Percentiles rank a stretch among this genome's conserved stretches.
Conservation (phyloP, 2,329 filamentous ascomycete genomes). For the Talaromyces sp. region DNA sequence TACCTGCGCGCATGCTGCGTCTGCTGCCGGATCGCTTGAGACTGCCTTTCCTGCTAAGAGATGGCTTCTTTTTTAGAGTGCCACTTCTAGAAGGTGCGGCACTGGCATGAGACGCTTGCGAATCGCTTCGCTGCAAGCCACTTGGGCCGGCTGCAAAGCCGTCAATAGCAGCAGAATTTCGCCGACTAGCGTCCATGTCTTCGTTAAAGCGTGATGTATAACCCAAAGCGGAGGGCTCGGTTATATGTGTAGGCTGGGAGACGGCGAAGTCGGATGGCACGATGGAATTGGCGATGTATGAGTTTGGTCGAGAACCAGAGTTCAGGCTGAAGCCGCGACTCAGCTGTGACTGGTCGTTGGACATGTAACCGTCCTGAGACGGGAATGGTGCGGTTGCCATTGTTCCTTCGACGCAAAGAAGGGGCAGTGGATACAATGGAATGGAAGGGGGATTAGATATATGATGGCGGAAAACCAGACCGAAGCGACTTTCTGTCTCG, state of each 20-base stretch:
- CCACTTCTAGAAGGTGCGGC: conserved; percentile 49
- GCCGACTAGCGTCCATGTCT: conserved; percentile 30
- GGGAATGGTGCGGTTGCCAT: conserved; percentile 28
- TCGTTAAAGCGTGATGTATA: conserved; percentile 36
- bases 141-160: conserved; percentile 13
- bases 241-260: conserved; percentile 18
- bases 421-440: not conserved
- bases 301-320: conserved; percentile 34
- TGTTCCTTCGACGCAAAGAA: not conserved
- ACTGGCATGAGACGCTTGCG: conserved; percentile 38
- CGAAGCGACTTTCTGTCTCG: not conserved
- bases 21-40: conserved; percentile 74
- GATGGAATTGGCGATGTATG: conserved; percentile 30
- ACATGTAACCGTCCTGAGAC: conserved; percentile 33
- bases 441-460: not conserved
- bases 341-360: conserved; percentile 22
- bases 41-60: conserved; percentile 66
- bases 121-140: conserved; percentile 33
- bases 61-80: conserved; percentile 84
- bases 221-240: conserved; percentile 24
- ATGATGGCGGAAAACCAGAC: not conserved
- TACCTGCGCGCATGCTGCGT: conserved; percentile 76
- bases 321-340: conserved; percentile 27
- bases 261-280: conserved; percentile 30
- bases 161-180: conserved; percentile 28